Conservation (phyloP, 2,329 filamentous ascomycete genomes). For the Pestalotiopsis sp. region DNA sequence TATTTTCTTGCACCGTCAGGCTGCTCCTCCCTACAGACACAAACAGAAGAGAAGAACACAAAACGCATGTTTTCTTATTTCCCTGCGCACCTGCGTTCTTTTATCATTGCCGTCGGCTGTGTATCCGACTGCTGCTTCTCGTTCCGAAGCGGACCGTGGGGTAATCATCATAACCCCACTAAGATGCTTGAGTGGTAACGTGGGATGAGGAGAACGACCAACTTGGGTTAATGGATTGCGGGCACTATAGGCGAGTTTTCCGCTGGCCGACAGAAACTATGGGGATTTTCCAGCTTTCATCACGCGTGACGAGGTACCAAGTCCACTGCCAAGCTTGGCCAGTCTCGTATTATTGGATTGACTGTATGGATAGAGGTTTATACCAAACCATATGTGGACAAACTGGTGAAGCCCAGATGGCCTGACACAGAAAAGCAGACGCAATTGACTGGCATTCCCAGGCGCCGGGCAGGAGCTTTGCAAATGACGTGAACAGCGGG, state of each 20-base stretch:
- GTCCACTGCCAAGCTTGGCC: background rate
- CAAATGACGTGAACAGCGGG: too few relatives aligned
- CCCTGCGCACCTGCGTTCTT: background rate
- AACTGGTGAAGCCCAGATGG: too few relatives aligned
- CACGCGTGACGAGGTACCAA: background rate
- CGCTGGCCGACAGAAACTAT: background rate
- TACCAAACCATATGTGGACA: too few relatives aligned
- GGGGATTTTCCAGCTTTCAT: background rate
- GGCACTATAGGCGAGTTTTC: slow-evolving; percentile 6
- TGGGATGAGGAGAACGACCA: slow-evolving; percentile 3
- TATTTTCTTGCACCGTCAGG: background rate
- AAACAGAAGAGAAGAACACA: background rate
- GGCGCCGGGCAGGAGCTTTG: too few relatives aligned
- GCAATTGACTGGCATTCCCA: too few relatives aligned
- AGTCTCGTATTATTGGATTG: background rate
- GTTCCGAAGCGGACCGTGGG: slow-evolving; percentile 15
- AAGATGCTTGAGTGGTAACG: slow-evolving; percentile 1
- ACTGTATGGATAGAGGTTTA: background rate
- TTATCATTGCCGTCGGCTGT: background rate
- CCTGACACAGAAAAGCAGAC: too few relatives aligned
- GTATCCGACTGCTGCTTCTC: slow-evolving; percentile 5
- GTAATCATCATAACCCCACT: background rate
- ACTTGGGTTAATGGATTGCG: background rate
- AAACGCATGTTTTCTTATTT: background rate
- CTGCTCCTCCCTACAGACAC: background rate